Percentiles rank a stretch among this genome's conserved stretches.
These are phyloP conservation scores for Tritrichomonas foetus DNA, from an alignment of 208 protist species.

Conservation along the genomic window DNA sequence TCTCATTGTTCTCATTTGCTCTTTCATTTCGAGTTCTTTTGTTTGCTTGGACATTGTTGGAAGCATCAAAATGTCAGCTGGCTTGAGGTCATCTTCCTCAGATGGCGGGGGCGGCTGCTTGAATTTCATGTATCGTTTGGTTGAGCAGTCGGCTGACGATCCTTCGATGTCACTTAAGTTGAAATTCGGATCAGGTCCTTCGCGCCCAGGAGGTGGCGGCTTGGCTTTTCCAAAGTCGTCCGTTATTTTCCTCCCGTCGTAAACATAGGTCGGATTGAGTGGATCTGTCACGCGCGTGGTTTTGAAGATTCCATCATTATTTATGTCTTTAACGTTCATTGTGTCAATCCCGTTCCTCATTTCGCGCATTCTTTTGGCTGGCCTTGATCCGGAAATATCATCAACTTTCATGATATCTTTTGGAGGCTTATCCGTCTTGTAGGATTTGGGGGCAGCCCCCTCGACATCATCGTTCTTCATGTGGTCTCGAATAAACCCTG, in stretches of 20 bases:
- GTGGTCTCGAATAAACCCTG: neutral
- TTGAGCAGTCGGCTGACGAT: neutral
- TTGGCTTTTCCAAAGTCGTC: neutral
- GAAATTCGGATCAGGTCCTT: neutral
- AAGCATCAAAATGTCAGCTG: neutral
- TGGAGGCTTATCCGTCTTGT: neutral
- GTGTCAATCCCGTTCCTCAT: neutral
- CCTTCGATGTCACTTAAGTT: neutral
- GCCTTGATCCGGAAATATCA: slow-evolving; percentile 11
- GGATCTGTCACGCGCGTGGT: neutral
- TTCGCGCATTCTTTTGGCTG: neutral
- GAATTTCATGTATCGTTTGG: neutral
- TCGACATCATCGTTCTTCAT: slow-evolving; percentile 2
- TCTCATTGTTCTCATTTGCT: too few relatives aligned
- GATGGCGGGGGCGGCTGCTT: neutral
- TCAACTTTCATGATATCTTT: slow-evolving; percentile 8
- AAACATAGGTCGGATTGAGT: neutral
- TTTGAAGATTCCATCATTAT: slow-evolving; percentile 21
- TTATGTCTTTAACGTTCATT: slow-evolving; percentile 3
- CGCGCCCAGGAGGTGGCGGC: neutral
- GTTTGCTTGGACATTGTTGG: neutral
- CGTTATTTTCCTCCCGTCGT: neutral
- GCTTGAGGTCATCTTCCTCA: neutral
- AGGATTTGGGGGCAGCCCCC: neutral
- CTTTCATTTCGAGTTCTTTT: neutral